Base-by-base conservation (phyloP, 1,139 yeast genomes). In the Kluyveromyces sp. region DNA sequence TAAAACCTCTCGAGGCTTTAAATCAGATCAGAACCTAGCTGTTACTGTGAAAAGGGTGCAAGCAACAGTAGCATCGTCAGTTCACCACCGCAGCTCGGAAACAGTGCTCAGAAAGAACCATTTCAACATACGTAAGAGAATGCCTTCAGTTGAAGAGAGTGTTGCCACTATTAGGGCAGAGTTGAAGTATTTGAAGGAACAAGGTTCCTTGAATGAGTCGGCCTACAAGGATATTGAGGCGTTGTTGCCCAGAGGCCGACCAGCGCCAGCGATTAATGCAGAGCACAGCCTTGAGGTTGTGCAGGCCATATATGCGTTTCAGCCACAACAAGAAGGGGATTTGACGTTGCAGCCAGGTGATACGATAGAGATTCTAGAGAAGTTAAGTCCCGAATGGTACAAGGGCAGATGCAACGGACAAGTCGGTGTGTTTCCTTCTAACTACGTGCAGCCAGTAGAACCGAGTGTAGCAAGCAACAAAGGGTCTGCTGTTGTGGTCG, bases 371-470 rank as follows among this genome's bases (percentile, higher is more conserved):
- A 75, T 92, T 6, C 49, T 77, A 4, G 95, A 88, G 59, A 86
- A 78, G 60, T 72, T 83, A 47, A 85, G 94, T 17, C 74, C 75
- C 33, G 94, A 88, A 61, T 89, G 98, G 97, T 88, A 94, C 87
- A 82, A 78, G 61, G 97, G 98, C 36, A 69, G 70, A 19, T 66
- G 70, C 46, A 73, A 76, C 35, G 76, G 77, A 36, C 63, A 65
- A 20, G 74, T 75, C 7, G 98, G 98, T 20, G 80, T 89, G 55
- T 89, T 92, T 69, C 98, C 98, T 4, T 70, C 94, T 2, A 87
- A 87, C 63, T 92, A 92, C 60, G 94, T 87, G 38, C 72, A 68
- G 48, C 63, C 72, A 3, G 65, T 75, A 7, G 68, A 69, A 16
- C 45, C 48, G 17, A 67, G 68, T 48, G 53, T 66, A 34, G 38